Conservation (phyloP, 2,329 filamentous ascomycete genomes). For the Paraconiothyrium brasiliense region DNA sequence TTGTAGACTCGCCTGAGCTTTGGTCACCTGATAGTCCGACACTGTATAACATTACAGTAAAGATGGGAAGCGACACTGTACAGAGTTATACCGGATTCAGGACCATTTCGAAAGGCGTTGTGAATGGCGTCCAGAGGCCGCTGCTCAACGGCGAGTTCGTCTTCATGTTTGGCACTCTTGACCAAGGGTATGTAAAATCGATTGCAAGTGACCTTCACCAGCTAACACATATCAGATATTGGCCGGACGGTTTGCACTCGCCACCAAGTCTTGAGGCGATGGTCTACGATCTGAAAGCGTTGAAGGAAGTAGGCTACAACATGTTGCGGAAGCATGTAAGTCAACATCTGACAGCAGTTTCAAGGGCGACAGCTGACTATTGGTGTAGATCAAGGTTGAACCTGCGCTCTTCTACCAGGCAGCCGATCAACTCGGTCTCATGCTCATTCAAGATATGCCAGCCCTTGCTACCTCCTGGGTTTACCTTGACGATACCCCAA, state of each 20-base stretch:
- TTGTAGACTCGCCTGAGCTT: slow-evolving; percentile 62
- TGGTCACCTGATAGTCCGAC: slow-evolving; percentile 72
- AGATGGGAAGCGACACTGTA: slow-evolving; percentile 62
- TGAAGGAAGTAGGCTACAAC: slow-evolving; percentile 75
- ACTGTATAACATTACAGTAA: slow-evolving; percentile 71
- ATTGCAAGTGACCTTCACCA: too few species aligned
- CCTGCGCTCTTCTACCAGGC: slow-evolving; percentile 73
- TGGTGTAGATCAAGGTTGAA: slow-evolving; percentile 70
- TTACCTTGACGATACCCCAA: slow-evolving; percentile 28
- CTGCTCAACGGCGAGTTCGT: slow-evolving; percentile 74
- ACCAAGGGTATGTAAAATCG: slow-evolving; percentile 63
- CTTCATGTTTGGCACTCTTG: slow-evolving; percentile 74
- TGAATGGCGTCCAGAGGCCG: slow-evolving; percentile 69
- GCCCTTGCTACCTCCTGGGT: slow-evolving; percentile 53
- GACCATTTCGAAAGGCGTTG: slow-evolving; percentile 65
- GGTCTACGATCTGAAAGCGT: slow-evolving; percentile 69
- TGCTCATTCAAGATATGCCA: slow-evolving; percentile 79
- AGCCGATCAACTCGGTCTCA: slow-evolving; percentile 70
- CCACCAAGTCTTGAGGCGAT: slow-evolving; percentile 74
- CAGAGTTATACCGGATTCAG: slow-evolving; percentile 75
- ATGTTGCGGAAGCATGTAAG: slow-evolving; percentile 75
- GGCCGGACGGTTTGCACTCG: slow-evolving; percentile 74
- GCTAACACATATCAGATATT: slow-evolving; percentile 56
- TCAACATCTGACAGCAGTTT: slow-evolving; percentile 5
- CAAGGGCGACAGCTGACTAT: slow-evolving; percentile 9